Conservation (phyloP, 768 basidiomycete species). For the Peribolospora baueri region DNA sequence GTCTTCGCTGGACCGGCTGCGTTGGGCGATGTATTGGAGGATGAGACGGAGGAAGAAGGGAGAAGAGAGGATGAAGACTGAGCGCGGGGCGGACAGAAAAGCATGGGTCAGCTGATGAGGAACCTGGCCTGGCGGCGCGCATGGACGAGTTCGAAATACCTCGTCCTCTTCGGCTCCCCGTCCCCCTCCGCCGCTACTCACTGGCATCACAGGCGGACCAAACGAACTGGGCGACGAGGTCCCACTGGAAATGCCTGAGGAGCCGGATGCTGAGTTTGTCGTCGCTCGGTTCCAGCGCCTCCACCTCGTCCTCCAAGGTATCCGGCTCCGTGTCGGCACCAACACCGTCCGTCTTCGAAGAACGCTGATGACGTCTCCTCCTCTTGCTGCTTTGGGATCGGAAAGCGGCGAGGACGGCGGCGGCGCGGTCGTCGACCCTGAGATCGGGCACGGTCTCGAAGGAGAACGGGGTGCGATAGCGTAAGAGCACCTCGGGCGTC, state of each 20-base stretch:
- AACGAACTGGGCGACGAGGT: conserved; percentile 4
- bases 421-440: conserved; percentile 2
- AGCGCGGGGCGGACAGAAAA: conserved; percentile 15
- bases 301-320: conserved; percentile 1
- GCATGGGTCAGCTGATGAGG: too few relatives aligned
- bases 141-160: too few relatives aligned
- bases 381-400: background rate
- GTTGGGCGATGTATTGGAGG: conserved; percentile 18
- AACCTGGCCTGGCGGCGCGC: too few relatives aligned
- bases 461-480: too few relatives aligned
- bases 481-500: too few relatives aligned
- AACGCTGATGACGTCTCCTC: background rate
- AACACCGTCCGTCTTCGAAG: background rate
- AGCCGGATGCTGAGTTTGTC: background rate
- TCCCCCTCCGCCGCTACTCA: too few relatives aligned
- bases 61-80: conserved; percentile 20
- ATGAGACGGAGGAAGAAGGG: conserved; percentile 21
- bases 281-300: background rate
- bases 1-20: conserved; percentile 10
- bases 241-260: conserved; percentile 2
- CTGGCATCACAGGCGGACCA: background rate
- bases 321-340: background rate
- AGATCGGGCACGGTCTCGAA: background rate
- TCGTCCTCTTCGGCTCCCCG: too few relatives aligned
- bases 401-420: background rate